Evolutionary conservation across 345 rosid genomes (phyloP), one percentile per base, ranked within the genome.

Genomic region (Turritis glabra): DNA sequence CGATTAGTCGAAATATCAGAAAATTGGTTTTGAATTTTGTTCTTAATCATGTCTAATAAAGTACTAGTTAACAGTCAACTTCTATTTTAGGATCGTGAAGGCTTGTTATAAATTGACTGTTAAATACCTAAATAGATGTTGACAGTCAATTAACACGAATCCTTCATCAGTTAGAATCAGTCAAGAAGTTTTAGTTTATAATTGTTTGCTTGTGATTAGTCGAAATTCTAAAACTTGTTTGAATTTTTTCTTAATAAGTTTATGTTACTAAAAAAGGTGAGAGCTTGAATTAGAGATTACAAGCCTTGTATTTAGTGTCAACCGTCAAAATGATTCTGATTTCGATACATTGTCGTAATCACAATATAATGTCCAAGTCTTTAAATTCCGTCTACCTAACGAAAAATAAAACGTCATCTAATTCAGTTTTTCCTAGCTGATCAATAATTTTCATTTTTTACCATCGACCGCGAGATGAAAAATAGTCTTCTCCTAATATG

Each of bases 41-140:
- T 21, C 26, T 4, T 68, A 2, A 21, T 43, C 4, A 21, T 69
- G 4, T n/a, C n/a, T n/a, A n/a, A n/a, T n/a, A n/a, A n/a, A n/a
- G n/a, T n/a, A n/a, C n/a, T n/a, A n/a, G n/a, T n/a, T n/a, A n/a
- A n/a, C n/a, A n/a, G n/a, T n/a, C n/a, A n/a, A n/a, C n/a, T n/a
- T n/a, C n/a, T n/a, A n/a, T n/a, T n/a, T n/a, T n/a, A n/a, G n/a
- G n/a, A n/a, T n/a, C n/a, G n/a, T n/a, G n/a, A n/a, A n/a, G n/a
- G n/a, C n/a, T n/a, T n/a, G n/a, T n/a, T n/a, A n/a, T n/a, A 26
- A 63, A 26, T 62, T 62, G 67, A 63, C 10, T 43, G 14, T 17
- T 21, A 56, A 33, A 56, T 11, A 48, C 52, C 32, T 72, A 12
- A 11, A 3, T 25, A 73, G 55, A 53, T 40, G 26, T 73, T 63